phyloP scores from a whole-genome alignment of 495 filamentous ascomycete genomes.

The Lichenothelia convexa region DNA sequence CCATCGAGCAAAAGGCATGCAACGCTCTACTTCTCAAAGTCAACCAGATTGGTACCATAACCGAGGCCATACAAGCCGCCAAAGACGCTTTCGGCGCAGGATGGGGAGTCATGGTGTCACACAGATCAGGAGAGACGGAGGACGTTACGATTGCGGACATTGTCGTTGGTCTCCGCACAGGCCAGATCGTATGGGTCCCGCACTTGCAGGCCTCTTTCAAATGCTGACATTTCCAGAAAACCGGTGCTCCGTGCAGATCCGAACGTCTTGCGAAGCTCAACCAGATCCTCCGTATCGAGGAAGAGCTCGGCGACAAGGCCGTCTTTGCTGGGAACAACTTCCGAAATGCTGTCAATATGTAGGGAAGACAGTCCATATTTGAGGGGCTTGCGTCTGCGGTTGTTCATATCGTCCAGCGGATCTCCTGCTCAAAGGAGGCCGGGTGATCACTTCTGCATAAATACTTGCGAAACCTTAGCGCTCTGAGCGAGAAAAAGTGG shows the following conservation, averaged over 20 bases:
- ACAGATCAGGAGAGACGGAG: conserved; percentile 97
- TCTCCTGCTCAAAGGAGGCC: neutral
- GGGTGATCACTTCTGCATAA: neutral
- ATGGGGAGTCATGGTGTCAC: conserved; percentile 99
- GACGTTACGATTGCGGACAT: conserved; percentile 98
- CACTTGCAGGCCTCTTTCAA: neutral
- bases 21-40: conserved; percentile 97
- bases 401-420: neutral
- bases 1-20: conserved; percentile 96
- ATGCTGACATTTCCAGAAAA: conserved; percentile 37
- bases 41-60: conserved; percentile 98
- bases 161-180: conserved; percentile 83
- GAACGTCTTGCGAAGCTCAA: conserved; percentile 99
- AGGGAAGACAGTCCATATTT: conserved; percentile 20
- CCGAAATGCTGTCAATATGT: conserved; percentile 75
- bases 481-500: too few relatives aligned
- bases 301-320: conserved; percentile 86
- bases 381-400: neutral
- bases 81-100: conserved; percentile 94
- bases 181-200: conserved; percentile 48
- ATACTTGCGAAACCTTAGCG: too few relatives aligned
- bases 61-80: conserved; percentile 96
- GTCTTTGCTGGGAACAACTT: conserved; percentile 83
- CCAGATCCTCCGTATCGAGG: conserved; percentile 99
- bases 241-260: conserved; percentile 83